Conservation (phyloP, 2,329 filamentous ascomycete genomes). For the Calonectria ilicicola region DNA sequence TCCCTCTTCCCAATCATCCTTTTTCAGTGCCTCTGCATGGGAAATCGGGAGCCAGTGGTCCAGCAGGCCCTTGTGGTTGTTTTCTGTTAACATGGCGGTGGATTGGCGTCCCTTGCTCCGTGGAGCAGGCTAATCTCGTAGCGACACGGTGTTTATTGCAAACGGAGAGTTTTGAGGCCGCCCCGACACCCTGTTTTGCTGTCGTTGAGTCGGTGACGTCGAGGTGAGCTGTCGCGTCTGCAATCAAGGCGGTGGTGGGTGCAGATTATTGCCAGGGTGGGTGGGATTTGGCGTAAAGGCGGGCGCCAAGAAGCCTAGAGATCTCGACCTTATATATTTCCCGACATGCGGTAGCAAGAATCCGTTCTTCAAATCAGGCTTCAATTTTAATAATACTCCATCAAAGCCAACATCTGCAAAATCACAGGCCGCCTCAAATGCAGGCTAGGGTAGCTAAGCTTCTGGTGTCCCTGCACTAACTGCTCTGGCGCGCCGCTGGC, state of each 20-base stretch:
- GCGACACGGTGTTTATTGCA: background rate
- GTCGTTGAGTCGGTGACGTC: background rate
- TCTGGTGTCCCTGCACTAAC: background rate
- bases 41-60: slow-evolving; percentile 24
- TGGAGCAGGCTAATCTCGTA: background rate
- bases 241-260: background rate
- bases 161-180: background rate
- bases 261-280: background rate
- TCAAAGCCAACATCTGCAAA: background rate
- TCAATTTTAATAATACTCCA: background rate
- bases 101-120: background rate
- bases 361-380: background rate
- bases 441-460: background rate
- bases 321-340: background rate
- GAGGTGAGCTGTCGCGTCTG: background rate
- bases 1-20: slow-evolving; percentile 43
- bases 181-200: background rate
- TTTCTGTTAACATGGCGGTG: background rate
- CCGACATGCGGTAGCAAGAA: background rate
- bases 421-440: background rate
- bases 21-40: slow-evolving; percentile 36
- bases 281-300: background rate
- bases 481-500: background rate
- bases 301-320: background rate
- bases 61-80: slow-evolving; percentile 11